These are phyloP conservation scores for Corynascus novoguineensis DNA, from an alignment of 495 filamentous ascomycete genomes.

Conservation along the genomic window DNA sequence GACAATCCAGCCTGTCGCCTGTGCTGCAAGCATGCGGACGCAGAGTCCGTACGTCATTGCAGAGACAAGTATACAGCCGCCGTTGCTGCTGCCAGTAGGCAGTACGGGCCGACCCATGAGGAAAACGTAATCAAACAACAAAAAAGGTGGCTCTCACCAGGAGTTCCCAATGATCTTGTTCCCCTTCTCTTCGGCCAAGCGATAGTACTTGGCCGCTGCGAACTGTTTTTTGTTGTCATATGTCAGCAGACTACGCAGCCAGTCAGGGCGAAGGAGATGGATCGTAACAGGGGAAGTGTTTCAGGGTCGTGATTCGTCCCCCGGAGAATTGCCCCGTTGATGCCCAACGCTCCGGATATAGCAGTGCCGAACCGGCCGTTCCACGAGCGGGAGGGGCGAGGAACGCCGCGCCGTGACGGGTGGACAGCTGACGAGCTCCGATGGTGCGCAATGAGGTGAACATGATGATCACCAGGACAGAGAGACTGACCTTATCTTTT, in stretches of 20 bases:
- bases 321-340: not conserved
- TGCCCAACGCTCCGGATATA: conserved; percentile 12
- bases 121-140: conserved; percentile 19
- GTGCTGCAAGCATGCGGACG: too few species aligned
- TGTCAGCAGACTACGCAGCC: conserved; percentile 10
- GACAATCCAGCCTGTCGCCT: too few species aligned
- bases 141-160: conserved; percentile 62
- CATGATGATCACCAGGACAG: not conserved
- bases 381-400: not conserved
- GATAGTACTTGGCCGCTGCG: conserved; percentile 86
- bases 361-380: not conserved
- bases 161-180: conserved; percentile 89
- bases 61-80: too few species aligned
- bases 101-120: too few species aligned
- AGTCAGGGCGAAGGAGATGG: conserved; percentile 36
- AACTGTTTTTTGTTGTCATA: conserved; percentile 49
- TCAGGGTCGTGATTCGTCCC: conserved; percentile 9
- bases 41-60: too few species aligned
- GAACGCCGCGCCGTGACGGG: not conserved
- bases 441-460: not conserved
- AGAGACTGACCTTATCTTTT: conserved; percentile 96
- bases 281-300: conserved; percentile 3
- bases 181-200: conserved; percentile 82
- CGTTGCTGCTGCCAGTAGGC: too few species aligned
- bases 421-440: conserved; percentile 11